Evolutionary conservation across 257 asterid species (phyloP), one percentile per base, ranked within the genome.

Genomic region (Primulina tabacum): DNA sequence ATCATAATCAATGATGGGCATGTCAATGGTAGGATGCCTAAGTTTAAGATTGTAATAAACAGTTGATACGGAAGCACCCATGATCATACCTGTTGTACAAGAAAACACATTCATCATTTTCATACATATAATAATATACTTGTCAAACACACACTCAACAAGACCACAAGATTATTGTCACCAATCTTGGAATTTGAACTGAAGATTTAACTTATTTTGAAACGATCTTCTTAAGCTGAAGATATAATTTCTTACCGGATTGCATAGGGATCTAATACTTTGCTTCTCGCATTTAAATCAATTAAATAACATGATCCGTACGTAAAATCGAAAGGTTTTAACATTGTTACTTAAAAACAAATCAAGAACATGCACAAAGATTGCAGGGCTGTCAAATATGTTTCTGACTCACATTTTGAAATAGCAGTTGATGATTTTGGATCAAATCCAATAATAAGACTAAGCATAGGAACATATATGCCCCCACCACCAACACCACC

Each of bases 401-500:
- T 32, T 7, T 14, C 16, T 52, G 37, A 18, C 97, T 85, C 83
- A 93, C 98, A 90, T 86, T 93, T 93, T 56, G 98, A 93, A 75
- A 93, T 86, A 62, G 98, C 98, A 69, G 98, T 89, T 0, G 98
- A 88, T 47, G 98, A 90, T 79, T 93, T 93, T 26, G 98, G 82
- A 79, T 93, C 98, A 53, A 93, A 93, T 63, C 98, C 98, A 67
- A 93, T 35, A 77, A 93, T 68, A 24, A 93, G 84, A 70, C 90
- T 81, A 62, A 93, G 98, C 98, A 93, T 93, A 16, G 98, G 98
- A 43, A 93, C 97, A 3, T 87, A 93, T 73, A 93, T 93, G 71
- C 98, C 98, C 2, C 98, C 98, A 1, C 98, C 98, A 0, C 98
- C 98, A 68, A 93, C 97, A 58, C 98, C 98, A 12, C 98, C 98